Percentiles rank a stretch among this genome's conserved stretches.
These are phyloP conservation scores for Tetraselmis striata DNA, from an alignment of 139 green algal genomes.

Conservation along the genomic window DNA sequence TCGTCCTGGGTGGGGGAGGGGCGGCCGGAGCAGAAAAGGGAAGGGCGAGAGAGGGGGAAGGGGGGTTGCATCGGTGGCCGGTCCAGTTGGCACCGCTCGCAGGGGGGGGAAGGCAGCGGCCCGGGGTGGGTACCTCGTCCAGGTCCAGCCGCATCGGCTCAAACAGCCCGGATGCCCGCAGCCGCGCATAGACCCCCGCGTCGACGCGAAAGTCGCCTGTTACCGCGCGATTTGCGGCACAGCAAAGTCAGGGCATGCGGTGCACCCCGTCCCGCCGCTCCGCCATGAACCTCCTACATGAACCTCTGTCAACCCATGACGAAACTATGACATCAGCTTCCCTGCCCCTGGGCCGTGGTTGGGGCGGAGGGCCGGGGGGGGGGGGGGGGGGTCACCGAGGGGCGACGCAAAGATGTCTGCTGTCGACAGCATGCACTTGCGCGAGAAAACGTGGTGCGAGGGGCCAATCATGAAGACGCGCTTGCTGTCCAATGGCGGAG, in stretches of 20 bases:
- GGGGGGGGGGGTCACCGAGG: too few relatives aligned
- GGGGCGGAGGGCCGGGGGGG: too few relatives aligned
- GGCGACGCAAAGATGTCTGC: conserved; percentile 68
- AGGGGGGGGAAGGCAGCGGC: conserved; percentile 23
- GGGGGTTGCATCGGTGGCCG: too few relatives aligned
- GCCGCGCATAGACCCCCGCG: conserved; percentile 58
- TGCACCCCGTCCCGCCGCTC: too few relatives aligned
- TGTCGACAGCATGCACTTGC: conserved; percentile 64
- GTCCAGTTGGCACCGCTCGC: too few relatives aligned
- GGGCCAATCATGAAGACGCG: conserved; percentile 85
- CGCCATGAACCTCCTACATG: too few relatives aligned
- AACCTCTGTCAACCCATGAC: too few relatives aligned
- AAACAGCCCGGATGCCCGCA: conserved; percentile 71
- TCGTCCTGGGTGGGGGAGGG: conserved; percentile 68
- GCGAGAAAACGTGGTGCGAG: conserved; percentile 79
- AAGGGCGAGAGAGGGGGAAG: too few relatives aligned
- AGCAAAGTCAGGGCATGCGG: too few relatives aligned
- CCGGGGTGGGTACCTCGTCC: conserved; percentile 88
- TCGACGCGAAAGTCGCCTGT: conserved; percentile 70
- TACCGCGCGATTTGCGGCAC: too few relatives aligned
- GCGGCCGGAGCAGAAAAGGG: background rate
- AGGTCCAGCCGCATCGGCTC: conserved; percentile 55
- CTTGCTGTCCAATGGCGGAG: conserved; percentile 31
- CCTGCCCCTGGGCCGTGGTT: too few relatives aligned
- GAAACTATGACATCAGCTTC: too few relatives aligned